Evolutionary conservation across 2,329 filamentous ascomycete genomes (phyloP), one percentile per base, ranked within the genome.

Genomic region (Ceratocystis variospora): DNA sequence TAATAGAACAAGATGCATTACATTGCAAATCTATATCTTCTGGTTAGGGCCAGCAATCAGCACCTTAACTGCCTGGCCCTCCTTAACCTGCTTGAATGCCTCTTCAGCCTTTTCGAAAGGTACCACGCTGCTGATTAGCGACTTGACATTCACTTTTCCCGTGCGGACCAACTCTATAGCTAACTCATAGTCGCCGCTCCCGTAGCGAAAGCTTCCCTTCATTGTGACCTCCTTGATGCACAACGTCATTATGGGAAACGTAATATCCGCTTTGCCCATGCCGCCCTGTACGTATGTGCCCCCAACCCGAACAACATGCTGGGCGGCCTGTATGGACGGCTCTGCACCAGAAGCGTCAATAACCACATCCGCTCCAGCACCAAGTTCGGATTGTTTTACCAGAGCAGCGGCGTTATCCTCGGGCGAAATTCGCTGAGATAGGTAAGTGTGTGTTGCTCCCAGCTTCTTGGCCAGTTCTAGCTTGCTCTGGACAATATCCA

Each of bases 131-230:
- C 88, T 90, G 70, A 97, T 86, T 69, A 97, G 79, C 75, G 84
- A 84, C 83, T 95, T 95, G 68, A 91, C 87, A 57, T 89, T 84
- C 50, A 97, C 83, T 74, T 84, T 85, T 62, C 89, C 89, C 31
- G 78, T 81, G 6, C 82, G 81, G 0, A 96, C 84, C 68, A 97
- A 80, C 69, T 90, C 84, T 59, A 96, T 81, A 3, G 90, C 90
- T 5, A 92, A 83, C 73, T 86, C 83, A 76, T 96, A 97, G 76
- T 96, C 93, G 22, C 92, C 92, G 65, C 85, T 83, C 2, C 87
- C 87, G 76, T 97, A 97, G 48, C 93, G 84, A 81, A 97, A 97
- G 69, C 87, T 92, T 25, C 93, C 93, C 73, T 87, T 89, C 61
- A 89, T 82, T 10, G 87, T 95, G 63, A 96, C 80, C 79, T 97